phyloP scores from a whole-genome alignment of 2,329 filamentous ascomycete species.

The Leptographium flavum region DNA sequence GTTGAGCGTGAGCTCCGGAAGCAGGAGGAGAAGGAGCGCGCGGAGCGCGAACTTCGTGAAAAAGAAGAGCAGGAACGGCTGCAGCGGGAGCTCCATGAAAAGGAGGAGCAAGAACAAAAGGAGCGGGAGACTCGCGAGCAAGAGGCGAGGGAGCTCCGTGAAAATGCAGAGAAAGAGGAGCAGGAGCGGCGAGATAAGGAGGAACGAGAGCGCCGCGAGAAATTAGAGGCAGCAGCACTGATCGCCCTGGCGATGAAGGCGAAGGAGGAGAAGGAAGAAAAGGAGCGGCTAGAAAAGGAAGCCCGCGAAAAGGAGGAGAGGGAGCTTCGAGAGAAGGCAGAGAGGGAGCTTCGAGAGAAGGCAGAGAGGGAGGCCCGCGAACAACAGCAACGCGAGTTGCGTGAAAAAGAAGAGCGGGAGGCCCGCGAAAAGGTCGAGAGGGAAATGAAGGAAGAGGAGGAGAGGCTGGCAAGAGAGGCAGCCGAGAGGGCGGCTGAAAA shows the following conservation, averaged over 20 bases:
- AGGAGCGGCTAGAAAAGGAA: not conserved
- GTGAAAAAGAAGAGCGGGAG: too few relatives aligned
- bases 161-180: not conserved
- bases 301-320: not conserved
- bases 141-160: not conserved
- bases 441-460: too few relatives aligned
- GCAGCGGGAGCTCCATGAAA: too few relatives aligned
- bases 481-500: too few relatives aligned
- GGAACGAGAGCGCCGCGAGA: not conserved
- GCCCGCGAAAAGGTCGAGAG: too few relatives aligned
- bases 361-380: not conserved
- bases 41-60: not conserved
- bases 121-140: not conserved
- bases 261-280: not conserved
- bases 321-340: not conserved
- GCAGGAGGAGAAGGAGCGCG: not conserved
- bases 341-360: not conserved
- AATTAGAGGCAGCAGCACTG: constrained; percentile 3
- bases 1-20: too few relatives aligned
- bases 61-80: not conserved
- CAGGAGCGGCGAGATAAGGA: not conserved
- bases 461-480: too few relatives aligned
- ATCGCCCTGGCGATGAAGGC: too few relatives aligned
- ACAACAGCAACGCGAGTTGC: too few relatives aligned
- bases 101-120: not conserved